These are phyloP conservation scores for Canavalia ensiformis DNA, from an alignment of 306 rosid genomes.

Conservation along the genomic window DNA sequence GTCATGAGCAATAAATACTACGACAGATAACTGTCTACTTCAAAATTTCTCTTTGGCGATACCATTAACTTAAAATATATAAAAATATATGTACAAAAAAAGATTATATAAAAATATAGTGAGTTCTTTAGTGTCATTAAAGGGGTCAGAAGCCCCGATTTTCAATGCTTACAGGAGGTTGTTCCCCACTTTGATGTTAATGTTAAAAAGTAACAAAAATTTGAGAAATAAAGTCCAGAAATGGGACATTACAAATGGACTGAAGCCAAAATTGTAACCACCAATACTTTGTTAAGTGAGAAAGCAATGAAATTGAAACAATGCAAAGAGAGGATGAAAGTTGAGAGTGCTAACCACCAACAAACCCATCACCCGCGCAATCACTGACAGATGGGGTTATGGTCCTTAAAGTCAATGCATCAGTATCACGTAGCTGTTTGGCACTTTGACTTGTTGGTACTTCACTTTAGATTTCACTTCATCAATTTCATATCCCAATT, in stretches of 20 bases:
- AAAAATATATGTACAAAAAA: background rate
- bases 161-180: background rate
- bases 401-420: slow-evolving; percentile 51
- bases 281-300: slow-evolving; percentile 10
- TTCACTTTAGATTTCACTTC: slow-evolving; percentile 35
- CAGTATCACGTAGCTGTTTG: slow-evolving; percentile 46
- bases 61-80: background rate
- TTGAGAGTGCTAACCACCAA: slow-evolving; percentile 45
- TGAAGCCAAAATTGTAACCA: slow-evolving; percentile 29
- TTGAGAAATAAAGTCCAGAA: background rate
- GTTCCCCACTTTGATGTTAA: slow-evolving; percentile 5
- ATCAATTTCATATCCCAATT: slow-evolving; percentile 21
- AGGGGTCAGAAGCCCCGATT: background rate
- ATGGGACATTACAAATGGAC: slow-evolving; percentile 20
- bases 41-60: background rate
- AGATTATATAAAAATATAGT: too few species aligned
- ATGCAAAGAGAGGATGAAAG: slow-evolving; percentile 6
- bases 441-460: slow-evolving; percentile 39
- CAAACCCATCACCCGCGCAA: slow-evolving; percentile 44
- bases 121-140: background rate
- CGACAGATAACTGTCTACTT: slow-evolving; percentile 11
- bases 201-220: slow-evolving; percentile 30
- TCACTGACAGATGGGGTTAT: slow-evolving; percentile 47
- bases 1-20: slow-evolving; percentile 8
- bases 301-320: slow-evolving; percentile 27